phyloP scores from a whole-genome alignment of 1,284 basidiomycete genomes.

The Puccinia novopanici region DNA sequence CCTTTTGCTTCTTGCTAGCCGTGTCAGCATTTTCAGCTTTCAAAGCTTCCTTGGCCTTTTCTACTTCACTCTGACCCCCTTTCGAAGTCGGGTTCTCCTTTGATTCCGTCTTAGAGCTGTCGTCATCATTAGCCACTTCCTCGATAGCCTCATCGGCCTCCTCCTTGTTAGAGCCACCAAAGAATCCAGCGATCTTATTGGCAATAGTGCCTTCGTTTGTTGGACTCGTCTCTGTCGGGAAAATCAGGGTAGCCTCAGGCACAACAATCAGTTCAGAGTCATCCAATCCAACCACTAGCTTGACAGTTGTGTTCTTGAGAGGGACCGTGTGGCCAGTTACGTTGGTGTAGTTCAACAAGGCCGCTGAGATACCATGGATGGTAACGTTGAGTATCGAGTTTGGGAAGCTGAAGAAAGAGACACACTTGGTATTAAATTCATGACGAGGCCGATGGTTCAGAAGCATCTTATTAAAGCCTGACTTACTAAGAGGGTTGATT shows the following conservation, averaged over 20 bases:
- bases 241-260: constrained; percentile 68
- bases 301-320: constrained; percentile 69
- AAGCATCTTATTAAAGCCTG: constrained; percentile 1
- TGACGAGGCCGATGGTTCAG: constrained; percentile 32
- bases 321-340: constrained; percentile 64
- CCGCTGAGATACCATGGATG: constrained; percentile 70
- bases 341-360: constrained; percentile 73
- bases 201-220: constrained; percentile 52
- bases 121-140: constrained; percentile 47
- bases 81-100: constrained; percentile 13
- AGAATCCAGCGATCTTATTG: constrained; percentile 82
- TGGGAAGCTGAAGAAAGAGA: constrained; percentile 37
- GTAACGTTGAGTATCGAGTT: constrained; percentile 68
- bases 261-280: constrained; percentile 75
- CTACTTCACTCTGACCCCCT: constrained; percentile 50
- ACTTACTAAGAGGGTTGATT: constrained; percentile 65
- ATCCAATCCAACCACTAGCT: constrained; percentile 76
- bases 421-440: constrained; percentile 26
- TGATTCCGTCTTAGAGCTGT: constrained; percentile 50
- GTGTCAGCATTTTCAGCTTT: constrained; percentile 44
- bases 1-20: constrained; percentile 17
- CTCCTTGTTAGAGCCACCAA: constrained; percentile 66
- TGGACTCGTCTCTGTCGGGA: constrained; percentile 64
- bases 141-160: constrained; percentile 48
- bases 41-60: constrained; percentile 58